Evolutionary conservation across 2,329 filamentous ascomycete species (phyloP).

Genomic region (Fusarium goolgardi): DNA sequence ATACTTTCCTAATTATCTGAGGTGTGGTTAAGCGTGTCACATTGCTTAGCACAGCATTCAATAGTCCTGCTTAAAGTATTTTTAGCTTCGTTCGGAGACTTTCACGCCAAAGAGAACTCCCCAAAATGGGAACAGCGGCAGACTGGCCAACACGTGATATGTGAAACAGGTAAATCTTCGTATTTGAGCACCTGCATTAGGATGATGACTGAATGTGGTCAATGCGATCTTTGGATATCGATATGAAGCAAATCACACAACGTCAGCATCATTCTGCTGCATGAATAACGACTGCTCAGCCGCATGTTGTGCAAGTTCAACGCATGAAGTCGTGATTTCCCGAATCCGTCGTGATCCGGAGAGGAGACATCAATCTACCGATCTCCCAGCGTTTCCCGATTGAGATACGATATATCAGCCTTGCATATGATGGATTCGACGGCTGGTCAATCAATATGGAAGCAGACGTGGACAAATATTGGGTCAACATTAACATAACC

Average conservation of each 20-base stretch:
- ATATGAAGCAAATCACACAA: background rate
- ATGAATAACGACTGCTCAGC: background rate
- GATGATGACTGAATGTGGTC: background rate
- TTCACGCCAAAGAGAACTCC: background rate
- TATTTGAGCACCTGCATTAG: slow-evolving; percentile 7
- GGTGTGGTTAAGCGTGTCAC: background rate
- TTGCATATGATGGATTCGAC: background rate
- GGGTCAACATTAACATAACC: too few species aligned
- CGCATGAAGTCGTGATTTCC: background rate
- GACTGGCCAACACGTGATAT: background rate
- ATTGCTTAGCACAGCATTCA: slow-evolving; percentile 3
- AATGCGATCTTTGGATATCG: background rate
- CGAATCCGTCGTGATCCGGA: background rate
- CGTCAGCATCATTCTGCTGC: background rate
- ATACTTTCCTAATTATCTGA: background rate
- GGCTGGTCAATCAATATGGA: background rate
- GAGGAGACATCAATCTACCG: background rate
- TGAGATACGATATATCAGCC: background rate
- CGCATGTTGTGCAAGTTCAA: background rate
- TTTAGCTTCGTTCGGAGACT: slow-evolving; percentile 5
- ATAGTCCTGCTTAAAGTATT: slow-evolving; percentile 17
- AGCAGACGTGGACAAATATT: background rate
- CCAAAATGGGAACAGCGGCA: background rate
- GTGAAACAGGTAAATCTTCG: slow-evolving; percentile 7
- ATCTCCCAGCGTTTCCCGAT: background rate